Evolutionary conservation across 345 rosid species (phyloP), one percentile per base, ranked within the genome.

Genomic region (Brassica cretica): DNA sequence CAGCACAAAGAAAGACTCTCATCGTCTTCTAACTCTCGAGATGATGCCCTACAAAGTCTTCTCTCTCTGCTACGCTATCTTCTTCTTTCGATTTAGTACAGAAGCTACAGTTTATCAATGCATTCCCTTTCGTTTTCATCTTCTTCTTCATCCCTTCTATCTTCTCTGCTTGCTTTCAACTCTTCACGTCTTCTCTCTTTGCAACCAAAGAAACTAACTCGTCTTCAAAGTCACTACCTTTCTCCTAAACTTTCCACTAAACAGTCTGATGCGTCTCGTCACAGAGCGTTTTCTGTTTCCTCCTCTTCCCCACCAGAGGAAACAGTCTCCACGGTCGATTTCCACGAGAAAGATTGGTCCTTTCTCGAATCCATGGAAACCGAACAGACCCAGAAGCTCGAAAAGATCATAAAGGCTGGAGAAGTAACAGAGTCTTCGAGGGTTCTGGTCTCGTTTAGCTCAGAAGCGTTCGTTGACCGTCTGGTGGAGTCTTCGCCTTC

Each of bases 341-440:
- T 91, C 41, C 6, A 70, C 56, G 97, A 92, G 80, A 90, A 93
- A 83, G 97, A 93, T 79, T 93, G 95, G 93, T 93, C 98, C 3
- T 90, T 91, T 88, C 92, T 93, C 24, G 96, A 92, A 81, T 79
- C 84, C 1, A 88, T 88, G 81, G 90, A 85, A 58, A 3, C 61
- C 68, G 84, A 87, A 55, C 79, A 78, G 62, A 75, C 66, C 5
- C 74, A 78, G 67, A 89, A 88, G 59, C 71, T 88, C 5, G 86
- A 82, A 30, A 84, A 66, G 51, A 88, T 94, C 72, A 76, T 89
- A 66, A 58, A 78, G 5, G 88, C 97, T 19, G 97, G 92, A 80
- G 84, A 80, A 72, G 72, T 94, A 58, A 74, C 82, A 0, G 85
- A 81, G 53, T 64, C 82, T 33, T 94, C 97, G 3, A 92, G 84